Percentiles rank a stretch among this genome's conserved stretches.
Conservation (phyloP, 2,329 filamentous ascomycete species). For the Penicillium hordei region DNA sequence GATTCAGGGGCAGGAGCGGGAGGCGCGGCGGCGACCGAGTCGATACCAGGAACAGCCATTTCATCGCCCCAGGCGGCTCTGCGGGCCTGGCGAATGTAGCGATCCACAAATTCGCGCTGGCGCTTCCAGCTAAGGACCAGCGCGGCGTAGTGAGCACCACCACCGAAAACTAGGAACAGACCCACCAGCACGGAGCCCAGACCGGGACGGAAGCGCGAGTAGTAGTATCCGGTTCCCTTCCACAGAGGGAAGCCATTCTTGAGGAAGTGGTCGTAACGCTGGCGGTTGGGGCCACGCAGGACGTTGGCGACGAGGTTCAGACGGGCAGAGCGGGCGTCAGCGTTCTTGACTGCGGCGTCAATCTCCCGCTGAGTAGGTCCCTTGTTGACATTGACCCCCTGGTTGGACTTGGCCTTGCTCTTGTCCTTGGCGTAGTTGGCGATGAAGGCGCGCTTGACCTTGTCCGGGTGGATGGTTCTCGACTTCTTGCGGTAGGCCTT, state of each 20-base stretch:
- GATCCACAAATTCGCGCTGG: conserved; percentile 84
- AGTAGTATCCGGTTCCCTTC: conserved; percentile 99
- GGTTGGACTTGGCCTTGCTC: conserved; percentile 52
- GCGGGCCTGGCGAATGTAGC: conserved; percentile 87
- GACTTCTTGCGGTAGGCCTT: conserved; percentile 92
- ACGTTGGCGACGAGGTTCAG: conserved; percentile 83
- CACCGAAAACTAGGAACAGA: conserved; percentile 78
- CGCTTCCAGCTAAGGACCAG: conserved; percentile 85
- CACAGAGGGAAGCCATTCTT: conserved; percentile 90
- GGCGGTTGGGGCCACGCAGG: conserved; percentile 74
- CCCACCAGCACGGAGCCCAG: conserved; percentile 80
- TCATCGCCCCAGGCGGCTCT: conserved; percentile 88
- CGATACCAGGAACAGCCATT: conserved; percentile 65
- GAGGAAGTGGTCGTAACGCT: conserved; percentile 93
- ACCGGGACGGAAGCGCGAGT: conserved; percentile 87
- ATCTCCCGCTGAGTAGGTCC: conserved; percentile 72
- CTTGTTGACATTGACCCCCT: conserved; percentile 68
- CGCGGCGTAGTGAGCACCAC: conserved; percentile 81
- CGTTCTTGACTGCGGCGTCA: conserved; percentile 74
- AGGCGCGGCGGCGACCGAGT: conserved; percentile 41
- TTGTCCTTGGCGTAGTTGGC: conserved; percentile 63
- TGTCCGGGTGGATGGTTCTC: conserved; percentile 84
- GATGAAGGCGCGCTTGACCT: conserved; percentile 81
- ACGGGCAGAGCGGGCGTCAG: conserved; percentile 78
- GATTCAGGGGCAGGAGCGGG: conserved; percentile 49